Base-by-base conservation (phyloP, 202 grass and related monocot genomes). In the Sporobolus alterniflorus region DNA sequence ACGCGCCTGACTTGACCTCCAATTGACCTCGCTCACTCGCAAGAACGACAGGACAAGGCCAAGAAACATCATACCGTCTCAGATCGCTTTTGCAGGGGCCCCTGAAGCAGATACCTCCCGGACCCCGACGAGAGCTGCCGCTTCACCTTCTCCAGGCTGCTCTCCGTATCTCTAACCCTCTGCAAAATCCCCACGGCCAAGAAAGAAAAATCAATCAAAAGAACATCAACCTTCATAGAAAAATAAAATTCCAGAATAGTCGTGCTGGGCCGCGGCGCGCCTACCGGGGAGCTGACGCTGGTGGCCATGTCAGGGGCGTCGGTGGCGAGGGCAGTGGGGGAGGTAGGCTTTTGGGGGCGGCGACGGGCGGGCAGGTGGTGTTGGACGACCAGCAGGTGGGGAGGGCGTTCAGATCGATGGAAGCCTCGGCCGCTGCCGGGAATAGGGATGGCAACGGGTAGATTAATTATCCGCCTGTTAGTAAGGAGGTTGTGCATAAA, bases 111-210 rank as follows among this genome's bases (percentile, higher is more conserved):
- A 83, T 92, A 99, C 82, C 93, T 89, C 49, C 91, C 96, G 63
- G 96, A 82, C 39, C 91, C 94, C 81, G 93, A 79, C 56, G 88
- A 88, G 11, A 99, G 93, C 87, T 99, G 89, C 80, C 90, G 89
- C 85, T 99, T 99, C 79, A 96, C 92, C 85, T 96, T 99, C 85
- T 99, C 91, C 83, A 99, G 89, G 82, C 85, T 96, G 75, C 80
- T 92, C 71, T 89, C 91, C 67, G 87, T 84, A 32, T 89, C 89
- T 54, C 75, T 84, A 47, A 77, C 65, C 82, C 82, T 83, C 87
- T 89, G 85, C 86, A 52, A 73, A 88, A 52, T 31, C 7, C 70
- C 69, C 61, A 41, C 3, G 46, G 1, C 5, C 64, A 28, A n/a
- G 9, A 70, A 46, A 31, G 52, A 75, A 84, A n/a, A 85, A 79